Percentiles rank a stretch among this genome's conserved stretches.
These are phyloP conservation scores for Aspergillus funiculosus DNA, from an alignment of 495 filamentous ascomycete species.

Conservation along the genomic window DNA sequence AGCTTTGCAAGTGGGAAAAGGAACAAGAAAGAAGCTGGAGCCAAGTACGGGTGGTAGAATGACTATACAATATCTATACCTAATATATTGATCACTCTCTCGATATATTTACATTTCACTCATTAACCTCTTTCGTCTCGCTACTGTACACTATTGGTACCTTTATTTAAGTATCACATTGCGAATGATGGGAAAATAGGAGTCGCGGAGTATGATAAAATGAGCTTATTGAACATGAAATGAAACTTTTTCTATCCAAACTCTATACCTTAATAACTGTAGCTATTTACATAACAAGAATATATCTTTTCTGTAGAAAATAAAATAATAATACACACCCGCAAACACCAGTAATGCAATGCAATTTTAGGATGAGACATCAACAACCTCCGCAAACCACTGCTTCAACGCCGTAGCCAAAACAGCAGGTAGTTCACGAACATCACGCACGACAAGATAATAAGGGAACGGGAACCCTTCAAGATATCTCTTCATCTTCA, in stretches of 20 bases:
- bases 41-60: constrained; percentile 72
- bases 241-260: neutral
- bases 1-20: constrained; percentile 70
- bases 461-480: constrained; percentile 95
- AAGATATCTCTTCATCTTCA: constrained; percentile 81
- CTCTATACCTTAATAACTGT: neutral
- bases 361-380: constrained; percentile 42
- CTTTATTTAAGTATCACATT: too few species aligned
- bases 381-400: constrained; percentile 93
- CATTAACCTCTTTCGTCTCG: neutral
- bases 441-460: constrained; percentile 88
- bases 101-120: too few species aligned
- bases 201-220: too few species aligned
- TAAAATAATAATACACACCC: constrained; percentile 4
- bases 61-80: neutral
- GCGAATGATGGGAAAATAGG: too few species aligned
- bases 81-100: too few species aligned
- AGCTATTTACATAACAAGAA: constrained; percentile 10
- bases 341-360: constrained; percentile 10
- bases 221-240: too few species aligned
- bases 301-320: constrained; percentile 2
- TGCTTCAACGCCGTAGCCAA: constrained; percentile 83
- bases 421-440: constrained; percentile 82
- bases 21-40: constrained; percentile 72
- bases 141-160: too few species aligned